phyloP scores from a whole-genome alignment of 2,329 filamentous ascomycete species.

The Colletotrichum eleusines region DNA sequence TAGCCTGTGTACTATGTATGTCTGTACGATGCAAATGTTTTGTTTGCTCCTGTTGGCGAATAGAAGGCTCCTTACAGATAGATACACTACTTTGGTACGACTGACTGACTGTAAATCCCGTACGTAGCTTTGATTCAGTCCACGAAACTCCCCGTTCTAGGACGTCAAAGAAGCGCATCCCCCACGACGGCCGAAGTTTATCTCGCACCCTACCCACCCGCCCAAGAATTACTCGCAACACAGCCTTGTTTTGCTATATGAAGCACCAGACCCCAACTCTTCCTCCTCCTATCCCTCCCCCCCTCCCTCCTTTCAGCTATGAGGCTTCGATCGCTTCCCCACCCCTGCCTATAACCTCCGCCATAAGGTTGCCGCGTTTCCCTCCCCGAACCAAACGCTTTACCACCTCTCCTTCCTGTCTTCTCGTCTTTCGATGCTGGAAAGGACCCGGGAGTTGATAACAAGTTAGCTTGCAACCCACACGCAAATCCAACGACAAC shows the following conservation, averaged over 20 bases:
- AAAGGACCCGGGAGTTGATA: conserved; percentile 1
- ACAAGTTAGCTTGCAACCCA: neutral
- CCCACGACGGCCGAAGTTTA: conserved; percentile 32
- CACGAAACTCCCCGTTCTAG: conserved; percentile 29
- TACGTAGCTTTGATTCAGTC: conserved; percentile 26
- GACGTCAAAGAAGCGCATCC: conserved; percentile 36
- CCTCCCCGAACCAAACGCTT: conserved; percentile 11
- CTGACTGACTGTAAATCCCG: conserved; percentile 14
- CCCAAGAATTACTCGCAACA: conserved; percentile 12
- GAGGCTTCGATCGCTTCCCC: conserved; percentile 1
- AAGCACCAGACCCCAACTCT: conserved; percentile 27
- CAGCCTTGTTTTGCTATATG: conserved; percentile 34
- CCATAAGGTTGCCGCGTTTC: conserved; percentile 18
- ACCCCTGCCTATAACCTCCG: conserved; percentile 28
- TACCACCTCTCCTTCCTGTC: neutral
- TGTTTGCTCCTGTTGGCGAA: conserved; percentile 19
- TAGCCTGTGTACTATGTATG: neutral
- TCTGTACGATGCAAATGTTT: no score
- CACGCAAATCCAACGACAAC: neutral
- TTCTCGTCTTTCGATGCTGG: conserved; percentile 5
- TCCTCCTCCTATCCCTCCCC: neutral
- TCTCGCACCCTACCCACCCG: conserved; percentile 24
- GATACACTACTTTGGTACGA: conserved; percentile 18
- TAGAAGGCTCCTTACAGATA: conserved; percentile 23
- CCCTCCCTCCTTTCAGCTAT: conserved; percentile 5